phyloP scores from a whole-genome alignment of 768 basidiomycete genomes.

The Boletus patriciae region DNA sequence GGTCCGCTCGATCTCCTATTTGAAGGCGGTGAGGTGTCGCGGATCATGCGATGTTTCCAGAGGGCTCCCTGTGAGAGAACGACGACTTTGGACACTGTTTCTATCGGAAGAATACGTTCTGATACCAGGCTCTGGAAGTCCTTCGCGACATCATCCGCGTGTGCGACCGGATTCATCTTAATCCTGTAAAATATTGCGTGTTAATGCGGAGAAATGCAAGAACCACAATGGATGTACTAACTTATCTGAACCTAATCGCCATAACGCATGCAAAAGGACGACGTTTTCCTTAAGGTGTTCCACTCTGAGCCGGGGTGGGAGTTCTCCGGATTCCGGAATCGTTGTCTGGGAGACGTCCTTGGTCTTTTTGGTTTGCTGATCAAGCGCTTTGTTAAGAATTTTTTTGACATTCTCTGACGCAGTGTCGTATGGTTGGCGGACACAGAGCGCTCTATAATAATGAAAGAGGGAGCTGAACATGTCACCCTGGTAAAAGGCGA shows the following conservation, averaged over 20 bases:
- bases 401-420: slow-evolving; percentile 82
- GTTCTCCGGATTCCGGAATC: slow-evolving; percentile 31
- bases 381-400: slow-evolving; percentile 64
- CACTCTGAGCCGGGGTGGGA: slow-evolving; percentile 52
- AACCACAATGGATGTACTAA: slow-evolving; percentile 34
- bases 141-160: slow-evolving; percentile 48
- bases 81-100: slow-evolving; percentile 72
- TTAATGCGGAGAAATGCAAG: slow-evolving; percentile 4
- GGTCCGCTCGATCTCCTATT: slow-evolving; percentile 26
- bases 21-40: slow-evolving; percentile 40
- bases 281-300: slow-evolving; percentile 72
- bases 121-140: slow-evolving; percentile 63
- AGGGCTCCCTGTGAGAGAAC: slow-evolving; percentile 77
- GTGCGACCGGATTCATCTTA: slow-evolving; percentile 49
- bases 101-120: slow-evolving; percentile 69
- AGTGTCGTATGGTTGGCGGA: slow-evolving; percentile 81
- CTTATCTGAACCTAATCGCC: slow-evolving; percentile 58
- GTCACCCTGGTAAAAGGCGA: slow-evolving; percentile 82
- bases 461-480: slow-evolving; percentile 77
- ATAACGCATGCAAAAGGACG: slow-evolving; percentile 75
- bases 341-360: slow-evolving; percentile 40
- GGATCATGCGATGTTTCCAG: slow-evolving; percentile 81
- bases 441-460: slow-evolving; percentile 91
- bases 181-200: slow-evolving; percentile 7
- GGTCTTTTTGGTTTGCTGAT: slow-evolving; percentile 51